Evolutionary conservation across 1,139 yeast species (phyloP), one percentile per base, ranked within the genome.

Genomic region (Zygosaccharomyces sapae): DNA sequence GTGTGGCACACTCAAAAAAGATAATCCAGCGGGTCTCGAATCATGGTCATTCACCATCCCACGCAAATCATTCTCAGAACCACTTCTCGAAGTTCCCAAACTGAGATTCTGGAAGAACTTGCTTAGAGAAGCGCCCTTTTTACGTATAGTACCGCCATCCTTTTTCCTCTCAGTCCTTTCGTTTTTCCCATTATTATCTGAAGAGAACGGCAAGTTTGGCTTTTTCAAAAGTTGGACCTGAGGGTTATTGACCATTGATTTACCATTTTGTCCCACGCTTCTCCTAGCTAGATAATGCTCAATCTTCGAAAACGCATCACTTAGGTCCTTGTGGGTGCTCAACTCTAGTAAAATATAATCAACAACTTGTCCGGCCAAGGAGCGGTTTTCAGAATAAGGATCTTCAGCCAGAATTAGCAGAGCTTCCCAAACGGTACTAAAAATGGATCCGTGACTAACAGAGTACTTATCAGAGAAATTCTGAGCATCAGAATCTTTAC

Each of bases 351-450:
- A 72, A 19, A 90, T 82, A 50, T 75, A 80, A 65, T 90, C 96
- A 25, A 90, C 83, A 31, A 88, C 77, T 20, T 76, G 80, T 49
- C 82, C 84, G 0, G 97, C 94, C 53, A 80, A 73, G 47, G 79
- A 78, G 48, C 80, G 82, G 7, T 90, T 90, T 65, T 89, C 96
- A 38, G 78, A 71, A 64, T 85, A 94, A 0, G 98, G 97, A 66
- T 92, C 99, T 56, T 86, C 94, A 1, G 95, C 78, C 36, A 89
- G 70, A 42, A 88, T 81, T 43, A 94, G 71, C 33, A 92, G 67
- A 0, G 94, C 82, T 56, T 88, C 85, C 97, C 97, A 92, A 13
- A 86, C 77, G 1, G 95, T 85, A 49, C 88, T 79, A 65, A 84
- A 88, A n/a, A 88, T 77, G 0, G 95, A 83, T 1, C 96, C 95